Evolutionary conservation across 129 eudicot species (phyloP), one percentile per base, ranked within the genome.

Genomic region (Rutidosis leptorrhynchoides): DNA sequence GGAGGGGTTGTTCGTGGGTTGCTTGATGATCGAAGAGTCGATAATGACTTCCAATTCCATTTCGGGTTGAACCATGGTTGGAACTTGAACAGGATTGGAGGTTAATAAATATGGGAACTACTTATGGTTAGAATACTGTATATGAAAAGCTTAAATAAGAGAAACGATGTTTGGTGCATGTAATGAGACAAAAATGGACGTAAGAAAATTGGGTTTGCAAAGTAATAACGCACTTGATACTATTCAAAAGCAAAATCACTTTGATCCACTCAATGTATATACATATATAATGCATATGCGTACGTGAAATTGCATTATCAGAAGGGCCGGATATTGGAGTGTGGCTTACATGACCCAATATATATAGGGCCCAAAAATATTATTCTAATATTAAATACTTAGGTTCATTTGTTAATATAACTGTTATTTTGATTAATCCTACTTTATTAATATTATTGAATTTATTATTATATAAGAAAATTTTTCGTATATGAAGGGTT

Each of bases 131-230:
- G 59, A 25, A 7, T 7, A 53, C 15, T 27, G 20, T 3, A 48
- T n/a, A 48, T 74, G 68, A 5, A n/a, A 37, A 63, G 28, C 49
- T 74, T 75, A 58, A 67, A 74, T 74, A 74, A 48, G 63, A 48
- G 67, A 23, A 32, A 28, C n/a, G 17, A 5, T 33, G 19, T 26
- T 32, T 68, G 57, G 63, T 49, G n/a, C 26, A 17, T 25, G 27
- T 35, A 75, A 68, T 28, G 70, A 60, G 79, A 68, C 79, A 75
- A 75, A 75, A 75, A 24, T 73, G 59, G 69, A 68, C 74, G 64
- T 68, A 26, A 22, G 79, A 58, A 74, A 75, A 37, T 75, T 68
- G 58, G 79, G 79, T 68, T 61, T 49, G 57, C 49, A 65, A 8
- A 59, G 69, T 54, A 68, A 68, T 67, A 73, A 59, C 49, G 37